Evolutionary conservation across 1,284 basidiomycete species (phyloP), one percentile per base, ranked within the genome.

Genomic region (Xanthoconium separans): DNA sequence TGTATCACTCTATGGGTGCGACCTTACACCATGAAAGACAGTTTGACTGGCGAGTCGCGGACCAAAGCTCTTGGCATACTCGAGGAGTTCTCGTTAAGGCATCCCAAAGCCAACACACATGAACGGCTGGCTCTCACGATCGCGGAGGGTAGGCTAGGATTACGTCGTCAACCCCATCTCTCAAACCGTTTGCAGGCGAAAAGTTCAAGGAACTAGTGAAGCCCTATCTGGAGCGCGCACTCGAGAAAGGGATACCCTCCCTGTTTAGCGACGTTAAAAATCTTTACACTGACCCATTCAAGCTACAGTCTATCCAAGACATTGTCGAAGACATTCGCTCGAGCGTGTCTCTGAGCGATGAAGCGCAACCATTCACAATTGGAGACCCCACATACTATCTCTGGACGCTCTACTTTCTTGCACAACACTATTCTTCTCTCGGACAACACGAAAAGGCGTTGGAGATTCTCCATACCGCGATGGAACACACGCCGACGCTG

Each of bases 401-500:
- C 20, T 99, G 97, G 96, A 86, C 90, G 6, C 83, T 98, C 51
- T 98, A 98, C 76, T 98, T 90, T 78, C 86, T 98, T 44, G 89
- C 93, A 0, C 93, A 98, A 60, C 95, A 98, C 71, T 82, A 96
- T 65, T 90, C 93, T 1, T 82, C 82, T 65, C 75, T 87, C 37
- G 70, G 76, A 24, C 73, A 78, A 61, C 75, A 84, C 46, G 60
- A 71, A 5, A 77, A 79, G 45, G 86, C 96, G 0, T 74, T 98
- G 13, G 72, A 78, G 18, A 75, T 91, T 18, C 77, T 98, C 29
- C 78, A 87, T 30, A 61, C 72, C 6, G 86, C 94, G 2, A 74
- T 95, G 16, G 65, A 75, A 18, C 96, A 99, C 68, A 97, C 97
- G 0, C 95, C 97, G 0, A 96, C 95, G 0, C 75, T 99, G 2